phyloP scores from a whole-genome alignment of 169 alveolate species.

The Plasmodium vivax region DNA sequence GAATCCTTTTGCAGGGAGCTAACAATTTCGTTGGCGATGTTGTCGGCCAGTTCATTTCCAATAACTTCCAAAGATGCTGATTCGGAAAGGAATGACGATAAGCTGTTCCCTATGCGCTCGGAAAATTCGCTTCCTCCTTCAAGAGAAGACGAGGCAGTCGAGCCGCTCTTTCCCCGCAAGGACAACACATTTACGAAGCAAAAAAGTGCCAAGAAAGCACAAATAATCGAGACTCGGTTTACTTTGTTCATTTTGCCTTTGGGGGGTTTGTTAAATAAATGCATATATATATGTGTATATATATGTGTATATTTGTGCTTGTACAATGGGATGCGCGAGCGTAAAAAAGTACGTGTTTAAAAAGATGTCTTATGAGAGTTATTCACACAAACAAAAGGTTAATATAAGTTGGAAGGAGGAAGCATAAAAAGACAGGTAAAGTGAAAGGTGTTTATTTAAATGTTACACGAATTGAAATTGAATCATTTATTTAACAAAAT shows the following conservation, averaged over 20 bases:
- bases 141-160: conserved; percentile 24
- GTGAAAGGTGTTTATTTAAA: neutral
- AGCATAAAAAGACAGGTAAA: conserved; percentile 30
- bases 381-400: conserved; percentile 1
- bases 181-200: conserved; percentile 45
- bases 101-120: conserved; percentile 30
- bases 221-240: conserved; percentile 45
- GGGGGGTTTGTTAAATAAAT: neutral
- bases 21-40: conserved; percentile 40
- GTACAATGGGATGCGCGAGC: neutral
- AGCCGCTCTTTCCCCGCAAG: conserved; percentile 38
- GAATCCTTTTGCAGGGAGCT: conserved; percentile 38
- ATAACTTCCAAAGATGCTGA: conserved; percentile 20
- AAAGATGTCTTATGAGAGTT: conserved; percentile 5
- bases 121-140: conserved; percentile 30
- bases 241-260: conserved; percentile 53
- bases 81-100: conserved; percentile 41
- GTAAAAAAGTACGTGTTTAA: conserved; percentile 1
- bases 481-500: conserved; percentile 5
- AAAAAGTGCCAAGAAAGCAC: conserved; percentile 28
- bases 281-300: neutral
- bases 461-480: conserved; percentile 1
- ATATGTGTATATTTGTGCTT: neutral
- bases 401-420: neutral
- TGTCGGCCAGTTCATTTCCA: conserved; percentile 51